These are phyloP conservation scores for Dillenia suffruticosa DNA, from an alignment of 164 flowering plant species.

Conservation along the genomic window DNA sequence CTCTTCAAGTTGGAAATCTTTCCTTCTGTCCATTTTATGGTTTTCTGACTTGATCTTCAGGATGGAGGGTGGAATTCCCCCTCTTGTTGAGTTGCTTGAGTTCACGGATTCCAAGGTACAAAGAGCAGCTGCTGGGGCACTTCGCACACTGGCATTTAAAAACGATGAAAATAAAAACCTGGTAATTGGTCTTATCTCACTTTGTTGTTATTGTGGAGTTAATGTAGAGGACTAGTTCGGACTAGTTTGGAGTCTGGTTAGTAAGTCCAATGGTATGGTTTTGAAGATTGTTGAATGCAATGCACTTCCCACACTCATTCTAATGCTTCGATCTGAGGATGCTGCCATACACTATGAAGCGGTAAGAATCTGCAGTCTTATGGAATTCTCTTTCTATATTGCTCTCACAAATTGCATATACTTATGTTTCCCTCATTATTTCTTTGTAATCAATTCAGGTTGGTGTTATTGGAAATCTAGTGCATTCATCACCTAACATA, in stretches of 20 bases:
- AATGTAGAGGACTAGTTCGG: not conserved
- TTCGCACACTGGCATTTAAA: conserved; percentile 93
- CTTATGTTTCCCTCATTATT: not conserved
- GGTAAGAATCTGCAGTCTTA: conserved; percentile 31
- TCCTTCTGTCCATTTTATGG: conserved; percentile 5
- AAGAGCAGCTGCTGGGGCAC: conserved; percentile 97
- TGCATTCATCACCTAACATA: conserved; percentile 93
- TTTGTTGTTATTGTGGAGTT: conserved; percentile 2
- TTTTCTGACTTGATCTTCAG: conserved; percentile 29
- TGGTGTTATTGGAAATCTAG: conserved; percentile 98
- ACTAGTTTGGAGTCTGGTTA: conserved; percentile 1
- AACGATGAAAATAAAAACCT: conserved; percentile 97
- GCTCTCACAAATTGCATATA: too few relatives aligned
- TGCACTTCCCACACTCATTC: conserved; percentile 89
- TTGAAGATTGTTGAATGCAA: conserved; percentile 95
- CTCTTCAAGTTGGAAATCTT: conserved; percentile 1
- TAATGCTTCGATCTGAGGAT: conserved; percentile 95
- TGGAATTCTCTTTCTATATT: too few relatives aligned
- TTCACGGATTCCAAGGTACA: conserved; percentile 88
- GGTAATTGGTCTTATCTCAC: conserved; percentile 30
- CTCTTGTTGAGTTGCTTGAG: conserved; percentile 91
- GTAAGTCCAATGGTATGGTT: conserved; percentile 1
- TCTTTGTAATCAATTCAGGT: conserved; percentile 42
- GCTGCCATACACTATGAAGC: conserved; percentile 98
- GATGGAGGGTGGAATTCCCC: conserved; percentile 97